phyloP scores from a whole-genome alignment of 805 yeast genomes.

The Kluyveromyces nonfermentans region DNA sequence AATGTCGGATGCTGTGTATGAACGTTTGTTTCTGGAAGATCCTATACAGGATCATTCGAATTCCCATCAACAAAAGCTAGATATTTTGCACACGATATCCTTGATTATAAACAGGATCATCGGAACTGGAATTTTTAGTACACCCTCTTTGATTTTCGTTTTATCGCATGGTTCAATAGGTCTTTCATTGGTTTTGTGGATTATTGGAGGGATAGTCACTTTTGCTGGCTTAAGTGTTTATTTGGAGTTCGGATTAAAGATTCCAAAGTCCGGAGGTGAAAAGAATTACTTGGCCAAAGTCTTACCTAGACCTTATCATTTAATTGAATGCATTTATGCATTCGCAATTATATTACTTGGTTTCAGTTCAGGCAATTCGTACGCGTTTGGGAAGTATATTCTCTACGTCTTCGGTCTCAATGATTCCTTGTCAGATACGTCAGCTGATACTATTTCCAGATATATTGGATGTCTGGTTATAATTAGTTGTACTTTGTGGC shows the following conservation, averaged over 20 bases:
- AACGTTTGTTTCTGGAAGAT: not conserved
- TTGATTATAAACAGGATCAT: slow-evolving; percentile 59
- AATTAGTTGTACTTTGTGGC: slow-evolving; percentile 39
- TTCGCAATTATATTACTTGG: slow-evolving; percentile 49
- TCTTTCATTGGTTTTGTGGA: slow-evolving; percentile 45
- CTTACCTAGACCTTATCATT: slow-evolving; percentile 43
- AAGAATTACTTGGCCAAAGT: slow-evolving; percentile 56
- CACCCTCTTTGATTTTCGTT: slow-evolving; percentile 53
- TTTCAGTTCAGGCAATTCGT: slow-evolving; percentile 53
- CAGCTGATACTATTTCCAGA: slow-evolving; percentile 32
- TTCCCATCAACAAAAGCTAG: not conserved
- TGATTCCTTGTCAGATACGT: slow-evolving; percentile 7
- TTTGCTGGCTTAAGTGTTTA: slow-evolving; percentile 46
- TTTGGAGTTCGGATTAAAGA: slow-evolving; percentile 55
- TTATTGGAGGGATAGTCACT: slow-evolving; percentile 53
- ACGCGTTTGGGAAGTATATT: slow-evolving; percentile 55
- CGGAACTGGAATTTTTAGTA: slow-evolving; percentile 66
- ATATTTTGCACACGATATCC: slow-evolving; percentile 11
- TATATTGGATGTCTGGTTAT: slow-evolving; percentile 41
- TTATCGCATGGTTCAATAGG: slow-evolving; percentile 50
- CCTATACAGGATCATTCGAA: slow-evolving; percentile 1
- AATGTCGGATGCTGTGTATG: not conserved
- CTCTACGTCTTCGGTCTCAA: slow-evolving; percentile 35
- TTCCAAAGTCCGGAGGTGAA: slow-evolving; percentile 62
- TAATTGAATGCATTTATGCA: slow-evolving; percentile 42